Percentiles rank a stretch among this genome's conserved stretches.
Evolutionary conservation across 148 eudicot species (phyloP).

Genomic region (Pouteria glomerata): DNA sequence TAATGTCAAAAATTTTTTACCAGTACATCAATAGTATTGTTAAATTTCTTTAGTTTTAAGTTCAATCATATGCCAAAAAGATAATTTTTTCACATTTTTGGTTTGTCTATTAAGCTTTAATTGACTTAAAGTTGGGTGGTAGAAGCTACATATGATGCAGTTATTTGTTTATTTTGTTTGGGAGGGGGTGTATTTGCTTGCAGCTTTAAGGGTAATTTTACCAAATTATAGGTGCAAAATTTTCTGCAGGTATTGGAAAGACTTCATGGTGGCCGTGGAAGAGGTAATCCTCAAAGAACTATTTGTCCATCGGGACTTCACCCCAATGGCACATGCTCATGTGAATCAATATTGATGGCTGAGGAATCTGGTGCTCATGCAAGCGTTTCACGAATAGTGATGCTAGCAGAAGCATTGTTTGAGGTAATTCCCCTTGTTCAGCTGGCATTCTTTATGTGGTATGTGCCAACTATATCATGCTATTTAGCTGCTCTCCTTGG

Average conservation of each 20-base stretch:
- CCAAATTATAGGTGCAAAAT: neutral
- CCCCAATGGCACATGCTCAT: conserved; percentile 34
- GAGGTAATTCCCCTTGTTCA: conserved; percentile 30
- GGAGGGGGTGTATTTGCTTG: neutral
- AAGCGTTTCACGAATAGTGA: conserved; percentile 44
- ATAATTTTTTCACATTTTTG: conserved; percentile 1
- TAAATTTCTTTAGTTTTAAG: neutral
- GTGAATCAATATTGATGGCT: conserved; percentile 27
- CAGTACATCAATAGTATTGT: neutral
- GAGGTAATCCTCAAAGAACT: conserved; percentile 14
- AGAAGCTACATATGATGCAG: neutral
- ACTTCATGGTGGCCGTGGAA: conserved; percentile 19
- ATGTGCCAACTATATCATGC: neutral
- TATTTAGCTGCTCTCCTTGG: neutral
- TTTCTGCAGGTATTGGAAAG: conserved; percentile 35
- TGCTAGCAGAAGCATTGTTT: conserved; percentile 50
- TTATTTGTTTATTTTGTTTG: neutral
- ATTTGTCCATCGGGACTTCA: conserved; percentile 43
- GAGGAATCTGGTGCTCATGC: conserved; percentile 36
- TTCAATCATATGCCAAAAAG: neutral
- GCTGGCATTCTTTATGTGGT: neutral
- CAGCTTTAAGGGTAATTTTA: neutral
- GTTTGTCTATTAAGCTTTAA: neutral
- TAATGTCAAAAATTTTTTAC: too few relatives aligned
- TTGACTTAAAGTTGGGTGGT: neutral